Evolutionary conservation across 208 protist species (phyloP).

Genomic region (Novymonas esmeraldas): DNA sequence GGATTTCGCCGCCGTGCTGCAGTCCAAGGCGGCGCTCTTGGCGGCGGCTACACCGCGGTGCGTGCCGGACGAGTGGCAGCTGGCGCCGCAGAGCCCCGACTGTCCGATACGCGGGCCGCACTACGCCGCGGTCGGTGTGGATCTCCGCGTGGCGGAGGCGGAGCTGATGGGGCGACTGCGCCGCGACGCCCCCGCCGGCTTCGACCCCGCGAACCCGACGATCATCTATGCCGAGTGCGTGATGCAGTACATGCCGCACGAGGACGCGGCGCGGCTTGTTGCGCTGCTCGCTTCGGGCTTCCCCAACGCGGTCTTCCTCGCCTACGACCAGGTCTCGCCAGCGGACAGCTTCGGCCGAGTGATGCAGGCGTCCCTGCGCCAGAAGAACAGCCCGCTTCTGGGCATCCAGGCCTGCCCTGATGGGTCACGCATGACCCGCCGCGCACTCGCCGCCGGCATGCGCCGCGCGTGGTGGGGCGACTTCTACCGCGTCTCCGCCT

Average conservation of each 20-base stretch:
- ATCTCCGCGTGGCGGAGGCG: slow-evolving; percentile 54
- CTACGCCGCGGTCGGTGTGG: slow-evolving; percentile 77
- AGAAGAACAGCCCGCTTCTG: slow-evolving; percentile 78
- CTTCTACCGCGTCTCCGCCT: slow-evolving; percentile 78
- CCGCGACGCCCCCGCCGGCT: slow-evolving; percentile 20
- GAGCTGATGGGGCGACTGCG: slow-evolving; percentile 42
- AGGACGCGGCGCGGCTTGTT: slow-evolving; percentile 56
- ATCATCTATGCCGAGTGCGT: slow-evolving; percentile 93
- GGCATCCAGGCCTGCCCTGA: slow-evolving; percentile 53
- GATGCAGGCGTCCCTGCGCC: slow-evolving; percentile 68
- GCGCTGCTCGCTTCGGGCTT: slow-evolving; percentile 53
- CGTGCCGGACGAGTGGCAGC: slow-evolving; percentile 48
- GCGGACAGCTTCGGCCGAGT: slow-evolving; percentile 84
- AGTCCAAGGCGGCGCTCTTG: slow-evolving; percentile 74
- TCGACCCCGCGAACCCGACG: slow-evolving; percentile 53
- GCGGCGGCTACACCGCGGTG: slow-evolving; percentile 45
- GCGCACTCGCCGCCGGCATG: slow-evolving; percentile 66
- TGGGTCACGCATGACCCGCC: slow-evolving; percentile 48
- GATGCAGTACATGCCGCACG: slow-evolving; percentile 90
- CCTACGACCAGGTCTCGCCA: slow-evolving; percentile 86
- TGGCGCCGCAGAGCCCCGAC: slow-evolving; percentile 17
- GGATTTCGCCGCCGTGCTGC: slow-evolving; percentile 84
- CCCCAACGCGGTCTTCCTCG: slow-evolving; percentile 60
- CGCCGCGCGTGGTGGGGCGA: slow-evolving; percentile 57
- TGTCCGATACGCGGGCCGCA: slow-evolving; percentile 30